These are phyloP conservation scores for Trichoderma sp. DNA, from an alignment of 2,329 filamentous ascomycete species.

Conservation along the genomic window DNA sequence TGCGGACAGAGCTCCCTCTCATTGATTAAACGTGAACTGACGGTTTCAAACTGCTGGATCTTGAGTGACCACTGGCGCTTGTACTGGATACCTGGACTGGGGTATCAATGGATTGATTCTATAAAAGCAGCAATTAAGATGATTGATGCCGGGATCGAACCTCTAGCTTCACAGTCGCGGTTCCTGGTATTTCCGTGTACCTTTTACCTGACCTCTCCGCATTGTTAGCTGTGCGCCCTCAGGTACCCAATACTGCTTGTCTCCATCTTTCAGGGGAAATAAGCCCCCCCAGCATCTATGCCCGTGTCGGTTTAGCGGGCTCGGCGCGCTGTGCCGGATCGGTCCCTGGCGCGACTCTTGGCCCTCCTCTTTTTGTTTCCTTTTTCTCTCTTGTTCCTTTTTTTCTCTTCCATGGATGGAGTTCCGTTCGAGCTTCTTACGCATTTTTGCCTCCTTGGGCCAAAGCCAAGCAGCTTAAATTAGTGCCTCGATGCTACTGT, in stretches of 20 bases:
- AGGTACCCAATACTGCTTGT: neutral
- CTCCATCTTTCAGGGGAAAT: conserved; percentile 19
- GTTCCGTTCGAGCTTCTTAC: neutral
- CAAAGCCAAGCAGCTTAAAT: neutral
- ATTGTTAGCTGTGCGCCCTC: neutral
- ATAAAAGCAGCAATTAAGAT: conserved; percentile 1
- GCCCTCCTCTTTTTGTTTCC: neutral
- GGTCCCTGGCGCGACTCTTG: conserved; percentile 10
- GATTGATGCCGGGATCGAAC: neutral
- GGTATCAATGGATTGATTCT: neutral
- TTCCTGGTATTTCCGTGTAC: neutral
- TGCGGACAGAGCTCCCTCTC: neutral
- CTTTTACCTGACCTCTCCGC: neutral
- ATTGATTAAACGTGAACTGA: neutral
- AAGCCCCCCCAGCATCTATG: neutral
- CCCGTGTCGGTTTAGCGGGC: neutral
- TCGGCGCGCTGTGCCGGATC: conserved; percentile 18
- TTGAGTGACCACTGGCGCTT: neutral
- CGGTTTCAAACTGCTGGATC: neutral
- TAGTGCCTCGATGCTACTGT: neutral
- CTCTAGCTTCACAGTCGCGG: neutral
- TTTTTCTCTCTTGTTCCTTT: neutral
- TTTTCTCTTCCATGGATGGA: neutral
- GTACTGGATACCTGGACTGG: neutral
- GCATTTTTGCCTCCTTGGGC: neutral